These are phyloP conservation scores for Paramecium primaurelia DNA, from an alignment of 73 alveolate genomes.

Conservation along the genomic window DNA sequence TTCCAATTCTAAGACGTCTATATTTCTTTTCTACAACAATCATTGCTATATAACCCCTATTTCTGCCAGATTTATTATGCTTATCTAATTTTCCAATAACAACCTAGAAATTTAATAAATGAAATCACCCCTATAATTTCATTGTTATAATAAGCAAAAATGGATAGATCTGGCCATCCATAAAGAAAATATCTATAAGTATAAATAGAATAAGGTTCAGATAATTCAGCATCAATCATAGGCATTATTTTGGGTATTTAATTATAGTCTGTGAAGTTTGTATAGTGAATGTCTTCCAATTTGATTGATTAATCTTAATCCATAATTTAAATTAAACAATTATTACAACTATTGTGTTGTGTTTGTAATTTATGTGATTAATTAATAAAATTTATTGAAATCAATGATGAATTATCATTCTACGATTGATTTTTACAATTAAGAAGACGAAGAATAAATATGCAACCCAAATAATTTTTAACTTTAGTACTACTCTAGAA, in stretches of 20 bases:
- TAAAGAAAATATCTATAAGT: conserved; percentile 94
- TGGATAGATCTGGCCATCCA: conserved; percentile 88
- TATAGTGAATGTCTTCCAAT: conserved; percentile 52
- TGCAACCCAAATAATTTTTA: background rate
- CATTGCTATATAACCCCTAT: conserved; percentile 96
- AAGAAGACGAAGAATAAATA: background rate
- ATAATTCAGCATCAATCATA: conserved; percentile 86
- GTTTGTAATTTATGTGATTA: background rate
- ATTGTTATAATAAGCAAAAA: conserved; percentile 74
- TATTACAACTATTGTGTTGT: background rate
- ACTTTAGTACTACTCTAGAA: background rate
- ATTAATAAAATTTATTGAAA: background rate
- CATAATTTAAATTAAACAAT: background rate
- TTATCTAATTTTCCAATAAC: conserved; percentile 72
- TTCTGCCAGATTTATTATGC: conserved; percentile 64
- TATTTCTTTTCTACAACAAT: conserved; percentile 91
- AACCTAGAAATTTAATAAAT: background rate
- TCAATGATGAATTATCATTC: background rate
- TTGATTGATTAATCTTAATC: conserved; percentile 2
- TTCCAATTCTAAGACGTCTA: conserved; percentile 92
- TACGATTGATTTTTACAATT: background rate
- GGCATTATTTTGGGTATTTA: conserved; percentile 69
- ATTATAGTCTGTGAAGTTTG: conserved; percentile 42
- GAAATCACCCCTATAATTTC: conserved; percentile 74
- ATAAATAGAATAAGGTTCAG: conserved; percentile 96